Evolutionary conservation across 805 yeast species (phyloP).

Genomic region (Starmerella sirachaensis): DNA sequence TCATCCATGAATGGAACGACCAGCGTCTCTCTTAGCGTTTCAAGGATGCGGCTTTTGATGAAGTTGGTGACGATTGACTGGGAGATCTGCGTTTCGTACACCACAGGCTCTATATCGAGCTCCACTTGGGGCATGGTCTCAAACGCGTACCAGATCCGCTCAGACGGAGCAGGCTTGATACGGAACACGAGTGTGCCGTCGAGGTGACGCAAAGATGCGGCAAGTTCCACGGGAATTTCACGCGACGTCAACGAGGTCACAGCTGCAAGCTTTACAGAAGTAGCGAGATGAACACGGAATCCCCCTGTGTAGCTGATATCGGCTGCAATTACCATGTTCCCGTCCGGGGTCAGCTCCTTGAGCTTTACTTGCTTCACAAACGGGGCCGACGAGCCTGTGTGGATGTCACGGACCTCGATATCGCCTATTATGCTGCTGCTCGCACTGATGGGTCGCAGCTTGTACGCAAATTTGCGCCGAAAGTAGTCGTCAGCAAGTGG

Average conservation of each 20-base stretch:
- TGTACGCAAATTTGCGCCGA: conserved; percentile 49
- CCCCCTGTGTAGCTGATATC: conserved; percentile 63
- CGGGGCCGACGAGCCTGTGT: conserved; percentile 75
- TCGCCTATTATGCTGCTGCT: conserved; percentile 85
- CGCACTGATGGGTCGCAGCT: conserved; percentile 49
- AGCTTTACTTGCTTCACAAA: conserved; percentile 61
- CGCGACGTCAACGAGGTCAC: conserved; percentile 62
- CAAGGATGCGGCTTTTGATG: conserved; percentile 66
- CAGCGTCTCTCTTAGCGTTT: conserved; percentile 63
- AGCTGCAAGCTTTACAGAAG: conserved; percentile 63
- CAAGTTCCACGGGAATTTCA: conserved; percentile 62
- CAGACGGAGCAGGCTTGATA: conserved; percentile 83
- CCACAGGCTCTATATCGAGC: conserved; percentile 76
- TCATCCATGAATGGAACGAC: conserved; percentile 90
- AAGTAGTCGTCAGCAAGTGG: conserved; percentile 48
- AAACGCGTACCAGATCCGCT: conserved; percentile 83
- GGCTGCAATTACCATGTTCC: conserved; percentile 50
- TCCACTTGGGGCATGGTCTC: conserved; percentile 65
- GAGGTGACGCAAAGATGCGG: conserved; percentile 53
- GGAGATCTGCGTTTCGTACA: conserved; percentile 69
- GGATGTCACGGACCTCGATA: conserved; percentile 56
- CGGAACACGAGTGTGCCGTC: conserved; percentile 62
- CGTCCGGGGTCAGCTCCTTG: conserved; percentile 64
- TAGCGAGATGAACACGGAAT: conserved; percentile 63
- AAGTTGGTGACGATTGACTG: conserved; percentile 69